phyloP scores from a whole-genome alignment of 2,329 filamentous ascomycete species.

The Aspergillus texensis region DNA sequence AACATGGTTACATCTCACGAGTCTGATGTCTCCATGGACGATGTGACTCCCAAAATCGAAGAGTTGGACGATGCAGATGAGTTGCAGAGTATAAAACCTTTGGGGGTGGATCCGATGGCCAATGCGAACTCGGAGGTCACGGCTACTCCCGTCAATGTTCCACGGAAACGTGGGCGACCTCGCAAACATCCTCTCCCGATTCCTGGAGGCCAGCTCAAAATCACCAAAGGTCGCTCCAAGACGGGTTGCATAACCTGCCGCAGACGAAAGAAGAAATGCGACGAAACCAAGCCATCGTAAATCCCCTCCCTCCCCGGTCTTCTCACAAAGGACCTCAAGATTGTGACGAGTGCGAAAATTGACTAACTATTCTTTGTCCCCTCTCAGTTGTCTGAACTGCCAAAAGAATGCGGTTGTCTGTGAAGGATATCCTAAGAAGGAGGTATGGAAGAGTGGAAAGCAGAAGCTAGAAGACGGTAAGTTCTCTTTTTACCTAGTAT shows the following conservation, averaged over 20 bases:
- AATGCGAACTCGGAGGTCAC: slow-evolving; percentile 25
- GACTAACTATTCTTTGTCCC: slow-evolving; percentile 1
- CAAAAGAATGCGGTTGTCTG: slow-evolving; percentile 92
- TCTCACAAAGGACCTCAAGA: not conserved
- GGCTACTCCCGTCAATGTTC: slow-evolving; percentile 38
- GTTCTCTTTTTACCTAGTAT: not conserved
- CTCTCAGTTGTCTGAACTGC: slow-evolving; percentile 65
- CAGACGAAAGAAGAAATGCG: slow-evolving; percentile 64
- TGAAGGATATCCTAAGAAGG: slow-evolving; percentile 85
- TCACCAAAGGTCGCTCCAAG: slow-evolving; percentile 72
- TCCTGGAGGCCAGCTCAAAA: slow-evolving; percentile 64
- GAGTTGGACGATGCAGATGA: slow-evolving; percentile 51
- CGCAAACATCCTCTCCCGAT: slow-evolving; percentile 74
- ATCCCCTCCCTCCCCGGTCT: slow-evolving; percentile 10
- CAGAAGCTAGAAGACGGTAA: slow-evolving; percentile 70
- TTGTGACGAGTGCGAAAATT: slow-evolving; percentile 1
- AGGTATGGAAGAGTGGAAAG: slow-evolving; percentile 83
- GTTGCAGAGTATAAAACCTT: slow-evolving; percentile 34
- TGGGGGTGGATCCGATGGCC: slow-evolving; percentile 27
- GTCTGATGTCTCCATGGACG: slow-evolving; percentile 28
- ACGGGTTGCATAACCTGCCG: slow-evolving; percentile 62
- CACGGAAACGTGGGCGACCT: slow-evolving; percentile 74
- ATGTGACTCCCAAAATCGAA: slow-evolving; percentile 57
- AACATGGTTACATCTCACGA: slow-evolving; percentile 27
- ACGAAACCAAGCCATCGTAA: slow-evolving; percentile 48